These are phyloP conservation scores for Dactylonectria estremocensis DNA, from an alignment of 2,329 filamentous ascomycete species.

Conservation along the genomic window DNA sequence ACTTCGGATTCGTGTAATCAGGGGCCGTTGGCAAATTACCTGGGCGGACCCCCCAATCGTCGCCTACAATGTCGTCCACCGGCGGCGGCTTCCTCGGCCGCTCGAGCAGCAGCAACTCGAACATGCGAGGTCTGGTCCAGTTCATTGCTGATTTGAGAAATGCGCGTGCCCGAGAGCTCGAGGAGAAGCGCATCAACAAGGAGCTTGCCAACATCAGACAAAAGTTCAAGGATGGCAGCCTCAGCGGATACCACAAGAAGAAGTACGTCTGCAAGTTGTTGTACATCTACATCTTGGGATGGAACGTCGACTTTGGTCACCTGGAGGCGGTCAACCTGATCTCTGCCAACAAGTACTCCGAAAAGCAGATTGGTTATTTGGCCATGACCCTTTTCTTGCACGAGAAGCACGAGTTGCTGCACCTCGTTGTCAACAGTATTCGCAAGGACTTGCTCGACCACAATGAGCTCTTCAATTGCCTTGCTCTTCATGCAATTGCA, in stretches of 20 bases:
- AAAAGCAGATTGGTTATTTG: constrained; percentile 99
- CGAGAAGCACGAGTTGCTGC: constrained; percentile 95
- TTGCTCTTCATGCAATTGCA: constrained; percentile 96
- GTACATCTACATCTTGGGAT: constrained; percentile 99
- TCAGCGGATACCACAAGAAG: constrained; percentile 99
- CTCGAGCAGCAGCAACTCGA: constrained; percentile 75
- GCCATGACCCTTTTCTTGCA: constrained; percentile 98
- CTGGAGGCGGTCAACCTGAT: constrained; percentile 98
- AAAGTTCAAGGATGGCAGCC: constrained; percentile 96
- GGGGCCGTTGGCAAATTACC: constrained; percentile 44
- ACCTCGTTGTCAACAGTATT: constrained; percentile 98
- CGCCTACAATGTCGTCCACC: constrained; percentile 68
- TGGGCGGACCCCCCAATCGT: constrained; percentile 30
- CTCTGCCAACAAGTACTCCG: constrained; percentile 96
- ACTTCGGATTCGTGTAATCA: constrained; percentile 40
- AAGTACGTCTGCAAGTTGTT: constrained; percentile 99
- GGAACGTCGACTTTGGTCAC: constrained; percentile 99
- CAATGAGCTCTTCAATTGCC: constrained; percentile 97
- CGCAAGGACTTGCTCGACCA: constrained; percentile 94
- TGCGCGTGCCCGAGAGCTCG: constrained; percentile 92
- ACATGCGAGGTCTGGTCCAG: constrained; percentile 90
- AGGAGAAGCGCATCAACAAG: constrained; percentile 99
- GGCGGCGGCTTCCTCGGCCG: constrained; percentile 75
- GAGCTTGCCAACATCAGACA: constrained; percentile 98
- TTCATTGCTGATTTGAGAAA: constrained; percentile 98